Conservation (phyloP, 148 eudicot species). For the Silene conica region DNA sequence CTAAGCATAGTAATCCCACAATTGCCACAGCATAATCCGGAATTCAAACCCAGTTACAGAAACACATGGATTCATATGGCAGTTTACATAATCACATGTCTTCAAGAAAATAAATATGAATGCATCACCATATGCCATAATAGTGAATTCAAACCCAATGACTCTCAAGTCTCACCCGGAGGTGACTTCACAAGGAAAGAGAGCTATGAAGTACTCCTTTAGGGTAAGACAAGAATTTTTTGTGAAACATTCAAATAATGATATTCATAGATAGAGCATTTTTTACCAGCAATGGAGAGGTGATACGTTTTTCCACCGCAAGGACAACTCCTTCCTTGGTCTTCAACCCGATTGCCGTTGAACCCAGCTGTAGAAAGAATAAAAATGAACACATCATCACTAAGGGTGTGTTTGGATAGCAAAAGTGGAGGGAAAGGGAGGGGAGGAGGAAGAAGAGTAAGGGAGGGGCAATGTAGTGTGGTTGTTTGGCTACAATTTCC, state of each 20-base stretch:
- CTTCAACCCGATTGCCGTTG: conserved; percentile 91
- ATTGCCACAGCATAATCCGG: not conserved
- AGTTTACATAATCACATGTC: not conserved
- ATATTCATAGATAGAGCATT: not conserved
- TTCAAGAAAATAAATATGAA: not conserved
- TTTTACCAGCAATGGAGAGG: conserved; percentile 85
- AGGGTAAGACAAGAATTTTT: not conserved
- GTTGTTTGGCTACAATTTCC: no score
- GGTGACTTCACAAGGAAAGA: not conserved
- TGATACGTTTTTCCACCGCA: conserved; percentile 93
- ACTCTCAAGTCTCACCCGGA: not conserved
- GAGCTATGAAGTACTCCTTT: not conserved
- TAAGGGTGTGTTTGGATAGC: no score
- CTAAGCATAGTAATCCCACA: no score
- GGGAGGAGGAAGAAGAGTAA: no score
- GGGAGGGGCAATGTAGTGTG: no score
- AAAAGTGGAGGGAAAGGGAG: no score
- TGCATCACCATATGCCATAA: not conserved
- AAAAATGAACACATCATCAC: not conserved
- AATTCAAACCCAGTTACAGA: not conserved
- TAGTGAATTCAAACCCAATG: not conserved
- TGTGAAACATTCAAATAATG: not conserved
- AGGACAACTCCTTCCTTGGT: conserved; percentile 96
- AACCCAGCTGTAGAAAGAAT: conserved; percentile 61
- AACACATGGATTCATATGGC: not conserved